Base-by-base conservation (phyloP, 768 basidiomycete genomes). In the Xanthoconium purpureum region DNA sequence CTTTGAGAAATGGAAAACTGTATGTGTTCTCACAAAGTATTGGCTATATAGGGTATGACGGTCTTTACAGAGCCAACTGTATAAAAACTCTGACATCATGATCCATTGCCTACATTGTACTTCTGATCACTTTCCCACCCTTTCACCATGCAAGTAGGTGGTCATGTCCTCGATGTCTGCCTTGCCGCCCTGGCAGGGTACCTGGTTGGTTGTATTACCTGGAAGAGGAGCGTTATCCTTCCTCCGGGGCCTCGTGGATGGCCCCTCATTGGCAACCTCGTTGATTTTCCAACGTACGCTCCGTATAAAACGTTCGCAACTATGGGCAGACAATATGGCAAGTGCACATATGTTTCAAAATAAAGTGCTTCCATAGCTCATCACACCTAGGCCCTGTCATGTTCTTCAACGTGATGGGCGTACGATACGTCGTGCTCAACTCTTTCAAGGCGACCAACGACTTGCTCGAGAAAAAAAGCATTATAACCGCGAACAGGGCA, bases 271-370 rank as follows among this genome's bases (percentile, higher is more conserved):
- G 83, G 84, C 32, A 84, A 84, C 58, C 62, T 81, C 8, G 64
- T 82, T n/a, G 81, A 84, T 56, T 77, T 84, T 75, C 83, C 82
- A 29, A 68, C 69, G 14, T 70, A 75, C 38, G 69, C 74, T 45
- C 77, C 79, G 54, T 83, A 82, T 79, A 54, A 79, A 17, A 79
- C 78, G 0, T 81, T 81, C 54, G 74, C 76, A 6, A 69, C 71
- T 32, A 39, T 63, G 57, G 33, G 36, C 37, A 72, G 79, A 58
- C 68, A 68, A 65, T 84, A 77, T 58, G 84, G 84, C 78, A 64
- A 54, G 73, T 66, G 33, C 48, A 5, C 28, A n/a, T 29, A 50
- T 9, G 7, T 15, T 49, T 17, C 11, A 14, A 51, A 57, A 13
- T 44, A 12, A 24, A 24, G 24, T 37, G 36, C 3, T 11, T 2